Percentiles rank a stretch among this genome's conserved stretches.
Conservation (phyloP, 306 rosid species). For the Leucaena leucocephala region DNA sequence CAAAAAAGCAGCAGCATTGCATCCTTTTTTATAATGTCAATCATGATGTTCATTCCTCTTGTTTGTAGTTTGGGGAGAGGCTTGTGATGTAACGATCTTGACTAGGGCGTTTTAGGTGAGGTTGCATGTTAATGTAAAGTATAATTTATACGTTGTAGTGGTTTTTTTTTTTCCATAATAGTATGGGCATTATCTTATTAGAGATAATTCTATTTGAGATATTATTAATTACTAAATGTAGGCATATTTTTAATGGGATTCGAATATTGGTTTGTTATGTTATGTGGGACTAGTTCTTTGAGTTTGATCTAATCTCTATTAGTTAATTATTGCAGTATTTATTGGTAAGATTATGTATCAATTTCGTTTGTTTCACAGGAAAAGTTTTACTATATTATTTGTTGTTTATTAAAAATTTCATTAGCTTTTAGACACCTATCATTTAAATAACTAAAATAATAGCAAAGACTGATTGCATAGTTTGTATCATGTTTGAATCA, state of each 20-base stretch:
- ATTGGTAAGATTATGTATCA: conserved; percentile 2
- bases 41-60: not conserved
- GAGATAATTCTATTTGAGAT: no score
- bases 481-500: not conserved
- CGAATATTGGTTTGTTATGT: no score
- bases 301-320: no score
- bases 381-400: not conserved
- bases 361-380: not conserved
- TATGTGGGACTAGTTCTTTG: no score
- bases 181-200: no score
- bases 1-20: not conserved
- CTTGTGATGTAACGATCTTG: not conserved
- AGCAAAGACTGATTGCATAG: not conserved
- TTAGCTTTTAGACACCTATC: not conserved
- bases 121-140: conserved; percentile 31
- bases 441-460: not conserved
- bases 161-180: no score
- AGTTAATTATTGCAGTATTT: not conserved
- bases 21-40: conserved; percentile 12
- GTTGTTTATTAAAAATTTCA: not conserved
- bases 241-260: no score
- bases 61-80: conserved; percentile 24
- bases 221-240: no score
- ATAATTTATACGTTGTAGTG: conserved; percentile 9
- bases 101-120: conserved; percentile 23